Evolutionary conservation across 225 moss, liverwort and hornwort genomes (phyloP), one percentile per base, ranked within the genome.

Genomic region (Marchantia paleacea): DNA sequence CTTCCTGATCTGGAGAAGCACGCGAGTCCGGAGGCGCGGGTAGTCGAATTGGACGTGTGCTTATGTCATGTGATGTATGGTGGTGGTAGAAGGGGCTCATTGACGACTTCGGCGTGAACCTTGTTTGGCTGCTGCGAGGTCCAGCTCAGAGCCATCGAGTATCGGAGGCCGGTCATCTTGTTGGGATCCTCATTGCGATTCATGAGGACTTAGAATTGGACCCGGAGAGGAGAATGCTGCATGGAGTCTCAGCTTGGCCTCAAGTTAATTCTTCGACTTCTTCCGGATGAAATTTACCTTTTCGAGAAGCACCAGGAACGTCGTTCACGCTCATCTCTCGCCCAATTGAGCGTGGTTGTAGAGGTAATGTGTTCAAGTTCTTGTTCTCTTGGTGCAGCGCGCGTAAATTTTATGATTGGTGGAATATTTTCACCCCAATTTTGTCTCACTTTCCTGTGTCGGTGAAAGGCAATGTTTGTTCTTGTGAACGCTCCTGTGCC

Each of bases 201-300:
- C 20, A 25, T 24, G n/a, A 25, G 50, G 53, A 25, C 13, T 26
- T 53, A 20, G 48, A 71, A 71, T 53, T 53, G 25, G 22, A 53
- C 12, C 53, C 3, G 12, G 73, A 20, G 9, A 22, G 26, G 50
- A 16, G 53, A 26, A 54, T 73, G 73, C 53, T 53, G 73, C 53
- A 73, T 73, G 73, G 73, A 54, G 73, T 54, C 50, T 52, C 73
- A n/a, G 53, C 54, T 52, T 51, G 53, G 51, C 10, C 7, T 54
- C 53, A 25, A 73, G 25, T 73, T 73, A 53, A 73, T 10, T 50
- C 50, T 8, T 49, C 7, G 71, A 19, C 50, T 50, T 71, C 7
- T 51, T 19, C 20, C 69, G 31, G 47, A 69, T 69, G 69, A 69
- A 30, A 69, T 4, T 47, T 39, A 7, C 48, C 0, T 15, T 62